Evolutionary conservation across 2,329 filamentous ascomycete genomes (phyloP).

Genomic region (Zymoseptoria tritici): DNA sequence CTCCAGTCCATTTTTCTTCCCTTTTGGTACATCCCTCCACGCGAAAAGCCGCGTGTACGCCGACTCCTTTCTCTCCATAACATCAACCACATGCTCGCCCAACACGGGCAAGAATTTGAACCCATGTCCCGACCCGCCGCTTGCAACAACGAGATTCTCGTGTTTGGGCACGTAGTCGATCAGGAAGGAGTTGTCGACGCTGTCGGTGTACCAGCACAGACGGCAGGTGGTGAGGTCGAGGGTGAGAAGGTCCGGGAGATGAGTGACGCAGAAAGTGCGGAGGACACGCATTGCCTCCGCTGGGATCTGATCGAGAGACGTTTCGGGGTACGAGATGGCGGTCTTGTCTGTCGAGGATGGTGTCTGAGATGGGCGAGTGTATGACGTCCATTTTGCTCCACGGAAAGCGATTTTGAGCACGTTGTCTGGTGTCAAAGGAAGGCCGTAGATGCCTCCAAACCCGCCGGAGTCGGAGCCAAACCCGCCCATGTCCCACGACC

Average conservation of each 20-base stretch:
- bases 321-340: slow-evolving; percentile 17
- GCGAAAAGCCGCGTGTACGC: slow-evolving; percentile 21
- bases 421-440: slow-evolving; percentile 20
- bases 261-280: slow-evolving; percentile 30
- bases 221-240: slow-evolving; percentile 37
- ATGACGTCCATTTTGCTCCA: slow-evolving; percentile 24
- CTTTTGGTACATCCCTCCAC: slow-evolving; percentile 18
- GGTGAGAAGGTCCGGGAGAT: slow-evolving; percentile 34
- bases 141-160: slow-evolving; percentile 23
- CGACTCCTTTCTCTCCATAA: slow-evolving; percentile 14
- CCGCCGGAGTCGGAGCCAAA: slow-evolving; percentile 1
- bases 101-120: slow-evolving; percentile 30
- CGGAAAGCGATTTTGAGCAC: slow-evolving; percentile 22
- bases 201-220: slow-evolving; percentile 49
- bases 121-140: slow-evolving; percentile 26
- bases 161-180: slow-evolving; percentile 21
- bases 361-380: slow-evolving; percentile 2
- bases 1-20: slow-evolving; percentile 22
- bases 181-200: slow-evolving; percentile 24
- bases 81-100: slow-evolving; percentile 24
- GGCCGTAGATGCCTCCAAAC: slow-evolving; percentile 19
- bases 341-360: neutral
- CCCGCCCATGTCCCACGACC: slow-evolving; percentile 26
- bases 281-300: slow-evolving; percentile 21
- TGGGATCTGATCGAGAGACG: slow-evolving; percentile 15